Percentiles rank a stretch among this genome's conserved stretches.
phyloP scores from a whole-genome alignment of 2,329 filamentous ascomycete species.

The Fusarium robinianum region DNA sequence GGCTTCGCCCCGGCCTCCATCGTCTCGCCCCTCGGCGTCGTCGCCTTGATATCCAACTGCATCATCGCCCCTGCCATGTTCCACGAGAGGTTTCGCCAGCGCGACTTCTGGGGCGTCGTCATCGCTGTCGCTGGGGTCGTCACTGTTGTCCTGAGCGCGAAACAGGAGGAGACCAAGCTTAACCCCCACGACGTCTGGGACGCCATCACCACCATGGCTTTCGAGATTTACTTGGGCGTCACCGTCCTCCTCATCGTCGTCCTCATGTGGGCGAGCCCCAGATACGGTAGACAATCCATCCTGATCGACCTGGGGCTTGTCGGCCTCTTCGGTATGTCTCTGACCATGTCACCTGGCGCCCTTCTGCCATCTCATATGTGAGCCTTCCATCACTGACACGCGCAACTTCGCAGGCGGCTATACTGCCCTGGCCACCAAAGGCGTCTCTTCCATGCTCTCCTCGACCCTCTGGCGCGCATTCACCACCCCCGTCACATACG shows the following conservation, averaged over 20 bases:
- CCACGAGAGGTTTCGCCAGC: conserved; percentile 82
- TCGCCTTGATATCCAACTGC: conserved; percentile 94
- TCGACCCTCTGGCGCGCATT: conserved; percentile 88
- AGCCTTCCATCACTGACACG: conserved; percentile 18
- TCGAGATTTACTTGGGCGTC: conserved; percentile 85
- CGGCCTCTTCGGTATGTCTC: conserved; percentile 78
- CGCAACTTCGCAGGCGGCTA: conserved; percentile 75
- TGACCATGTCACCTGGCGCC: too few relatives aligned
- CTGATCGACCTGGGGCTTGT: conserved; percentile 93
- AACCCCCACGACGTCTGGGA: conserved; percentile 89
- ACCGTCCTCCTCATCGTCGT: conserved; percentile 73
- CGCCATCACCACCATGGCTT: conserved; percentile 84
- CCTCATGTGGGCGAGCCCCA: conserved; percentile 81
- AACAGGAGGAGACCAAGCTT: conserved; percentile 85
- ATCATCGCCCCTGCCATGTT: conserved; percentile 94
- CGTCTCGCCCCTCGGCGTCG: conserved; percentile 94
- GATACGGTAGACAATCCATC: conserved; percentile 83
- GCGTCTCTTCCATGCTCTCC: conserved; percentile 91
- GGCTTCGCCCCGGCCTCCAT: conserved; percentile 98
- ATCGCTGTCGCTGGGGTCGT: conserved; percentile 87
- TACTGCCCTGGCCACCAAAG: conserved; percentile 95
- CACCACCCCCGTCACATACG: conserved; percentile 89
- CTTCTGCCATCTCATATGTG: too few relatives aligned
- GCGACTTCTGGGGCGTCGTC: conserved; percentile 86
- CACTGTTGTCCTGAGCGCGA: conserved; percentile 89